Base-by-base conservation (phyloP, 768 basidiomycete genomes). In the Chalciporus piperatus region DNA sequence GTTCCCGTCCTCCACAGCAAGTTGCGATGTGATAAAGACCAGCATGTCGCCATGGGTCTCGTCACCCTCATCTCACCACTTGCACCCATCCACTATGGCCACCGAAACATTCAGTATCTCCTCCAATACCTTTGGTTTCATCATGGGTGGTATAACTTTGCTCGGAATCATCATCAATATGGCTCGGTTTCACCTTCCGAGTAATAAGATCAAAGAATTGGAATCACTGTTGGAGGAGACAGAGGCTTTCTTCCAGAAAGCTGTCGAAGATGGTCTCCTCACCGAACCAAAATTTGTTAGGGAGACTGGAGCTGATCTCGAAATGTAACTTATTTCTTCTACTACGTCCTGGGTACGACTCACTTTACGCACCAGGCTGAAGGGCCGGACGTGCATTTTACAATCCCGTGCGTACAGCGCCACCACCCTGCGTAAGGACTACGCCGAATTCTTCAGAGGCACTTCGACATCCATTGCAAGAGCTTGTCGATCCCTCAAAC, bases 181-280 rank as follows among this genome's bases (percentile, higher is more conserved):
- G 9, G 30, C 4, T 10, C 44, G 37, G 10, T 32, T 44, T 9
- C 50, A 51, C 14, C 22, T 51, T 3, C 50, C 50, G 6, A 51
- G 48, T 25, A 41, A 43, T 8, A 50, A 43, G 10, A 45, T 51
- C 43, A 51, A 51, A 41, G 38, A 25, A 6, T 27, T 51, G 8
- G 42, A 45, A 28, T 25, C 20, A 2, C 6, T 51, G 6, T 9
- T 51, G 9, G 43, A 30, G 0, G 50, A 51, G 27, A 51, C 50
- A 3, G 17, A 51, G 22, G n/a, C 23, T 6, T 27, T 42, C 11
- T 42, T 42, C 11, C 16, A 2, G 35, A 37, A 37, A n/a, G 35
- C 35, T 37, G 10, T 37, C 10, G 35, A 37, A 37, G 35, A 37
- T n/a, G 35, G 35, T 5, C 6, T 37, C 16, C 16, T 37, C 3